Percentiles rank a stretch among this genome's conserved stretches.
phyloP scores from a whole-genome alignment of 2,329 filamentous ascomycete genomes.

The Fusarium stilboides region DNA sequence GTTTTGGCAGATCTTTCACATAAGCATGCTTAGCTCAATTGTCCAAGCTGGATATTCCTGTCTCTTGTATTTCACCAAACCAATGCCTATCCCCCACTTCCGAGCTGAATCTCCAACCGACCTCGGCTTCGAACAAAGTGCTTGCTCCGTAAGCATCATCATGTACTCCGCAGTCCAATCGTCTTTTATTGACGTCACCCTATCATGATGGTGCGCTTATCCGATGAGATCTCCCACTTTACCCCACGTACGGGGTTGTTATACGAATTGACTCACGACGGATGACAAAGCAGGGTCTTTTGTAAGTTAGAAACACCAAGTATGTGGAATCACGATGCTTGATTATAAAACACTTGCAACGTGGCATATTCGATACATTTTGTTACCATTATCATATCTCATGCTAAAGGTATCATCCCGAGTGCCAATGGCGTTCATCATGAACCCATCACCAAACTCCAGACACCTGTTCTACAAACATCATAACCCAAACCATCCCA shows the following conservation, averaged over 20 bases:
- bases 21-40: neutral
- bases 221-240: slow-evolving; percentile 1
- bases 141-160: slow-evolving; percentile 17
- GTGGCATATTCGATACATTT: slow-evolving; percentile 2
- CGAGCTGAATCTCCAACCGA: neutral
- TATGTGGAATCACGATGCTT: neutral
- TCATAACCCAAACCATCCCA: neutral
- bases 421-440: neutral
- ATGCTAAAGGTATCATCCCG: slow-evolving; percentile 18
- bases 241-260: slow-evolving; percentile 14
- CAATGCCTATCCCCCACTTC: slow-evolving; percentile 16
- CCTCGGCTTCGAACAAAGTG: neutral
- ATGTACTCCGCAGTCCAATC: neutral
- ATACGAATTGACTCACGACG: neutral
- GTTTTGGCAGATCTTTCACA: slow-evolving; percentile 5
- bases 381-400: slow-evolving; percentile 25
- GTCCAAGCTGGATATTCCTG: neutral
- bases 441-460: slow-evolving; percentile 27
- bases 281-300: slow-evolving; percentile 27
- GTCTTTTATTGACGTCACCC: slow-evolving; percentile 26
- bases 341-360: neutral
- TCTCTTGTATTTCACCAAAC: slow-evolving; percentile 12
- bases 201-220: neutral
- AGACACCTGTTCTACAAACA: neutral
- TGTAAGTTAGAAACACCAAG: neutral